phyloP scores from a whole-genome alignment of 257 asterid genomes.

The Ilex asprella region DNA sequence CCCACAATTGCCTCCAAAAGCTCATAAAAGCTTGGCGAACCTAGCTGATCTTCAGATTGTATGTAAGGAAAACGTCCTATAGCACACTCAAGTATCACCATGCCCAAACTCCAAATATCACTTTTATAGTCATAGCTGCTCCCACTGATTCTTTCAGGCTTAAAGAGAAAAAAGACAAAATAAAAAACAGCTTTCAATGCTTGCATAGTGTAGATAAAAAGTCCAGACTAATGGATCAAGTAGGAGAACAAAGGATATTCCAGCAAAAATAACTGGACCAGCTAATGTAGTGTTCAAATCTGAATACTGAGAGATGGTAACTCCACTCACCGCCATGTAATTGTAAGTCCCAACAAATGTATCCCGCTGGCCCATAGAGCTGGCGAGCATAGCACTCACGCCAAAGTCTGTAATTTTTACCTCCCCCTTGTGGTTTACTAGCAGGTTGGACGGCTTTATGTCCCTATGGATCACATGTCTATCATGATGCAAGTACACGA shows the following conservation, averaged over 20 bases:
- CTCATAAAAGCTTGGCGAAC: constrained; percentile 86
- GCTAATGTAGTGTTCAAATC: no score
- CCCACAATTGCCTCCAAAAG: constrained; percentile 93
- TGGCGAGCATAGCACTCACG: constrained; percentile 95
- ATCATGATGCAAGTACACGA: constrained; percentile 76
- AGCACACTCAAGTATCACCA: constrained; percentile 98
- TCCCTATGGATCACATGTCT: constrained; percentile 95
- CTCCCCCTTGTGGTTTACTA: constrained; percentile 87
- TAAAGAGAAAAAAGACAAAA: constrained; percentile 5
- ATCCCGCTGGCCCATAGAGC: constrained; percentile 87
- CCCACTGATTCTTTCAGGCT: constrained; percentile 99
- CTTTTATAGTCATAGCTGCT: constrained; percentile 67
- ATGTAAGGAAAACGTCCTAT: constrained; percentile 97
- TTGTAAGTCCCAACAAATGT: constrained; percentile 96
- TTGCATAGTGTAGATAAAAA: no score
- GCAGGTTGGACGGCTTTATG: constrained; percentile 71
- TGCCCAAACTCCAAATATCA: constrained; percentile 59
- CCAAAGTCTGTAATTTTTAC: constrained; percentile 98
- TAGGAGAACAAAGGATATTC: no score
- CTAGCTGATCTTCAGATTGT: constrained; percentile 83
- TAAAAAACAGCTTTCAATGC: no score
- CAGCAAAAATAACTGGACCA: no score
- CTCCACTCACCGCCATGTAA: constrained; percentile 83
- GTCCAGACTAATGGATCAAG: no score
- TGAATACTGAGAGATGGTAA: not conserved